Evolutionary conservation across 495 filamentous ascomycete genomes (phyloP).

Genomic region (Lasiosphaeria hispida): DNA sequence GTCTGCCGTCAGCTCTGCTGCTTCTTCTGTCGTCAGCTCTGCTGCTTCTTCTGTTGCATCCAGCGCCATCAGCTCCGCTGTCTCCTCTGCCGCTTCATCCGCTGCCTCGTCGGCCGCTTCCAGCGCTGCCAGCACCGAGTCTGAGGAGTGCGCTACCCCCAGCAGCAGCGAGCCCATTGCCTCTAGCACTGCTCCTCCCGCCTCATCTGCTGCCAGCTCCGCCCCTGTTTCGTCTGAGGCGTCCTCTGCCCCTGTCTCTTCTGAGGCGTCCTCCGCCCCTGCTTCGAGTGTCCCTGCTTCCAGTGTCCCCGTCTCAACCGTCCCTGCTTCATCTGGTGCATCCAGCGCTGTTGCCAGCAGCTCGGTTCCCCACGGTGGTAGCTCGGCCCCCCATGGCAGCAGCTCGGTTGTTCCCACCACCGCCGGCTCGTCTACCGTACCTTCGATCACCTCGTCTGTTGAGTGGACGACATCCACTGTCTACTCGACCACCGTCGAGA

Average conservation of each 20-base stretch:
- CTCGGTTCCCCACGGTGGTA: too few species aligned
- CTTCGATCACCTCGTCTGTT: not conserved
- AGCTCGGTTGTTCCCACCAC: not conserved
- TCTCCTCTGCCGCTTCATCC: not conserved
- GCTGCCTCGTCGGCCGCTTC: not conserved
- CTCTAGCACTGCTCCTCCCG: not conserved
- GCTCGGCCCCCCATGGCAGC: too few species aligned
- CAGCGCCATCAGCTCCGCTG: not conserved
- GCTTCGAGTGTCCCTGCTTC: not conserved
- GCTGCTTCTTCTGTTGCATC: not conserved
- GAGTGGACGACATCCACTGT: slow-evolving; percentile 37
- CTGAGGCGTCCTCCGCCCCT: too few species aligned
- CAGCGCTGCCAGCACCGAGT: not conserved
- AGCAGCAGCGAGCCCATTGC: not conserved
- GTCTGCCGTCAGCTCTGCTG: not conserved
- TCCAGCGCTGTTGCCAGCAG: too few species aligned
- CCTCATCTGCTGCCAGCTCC: not conserved
- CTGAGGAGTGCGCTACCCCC: not conserved
- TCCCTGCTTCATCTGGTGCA: not conserved
- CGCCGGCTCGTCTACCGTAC: not conserved
- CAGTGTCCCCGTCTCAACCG: not conserved
- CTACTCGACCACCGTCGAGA: slow-evolving; percentile 52
- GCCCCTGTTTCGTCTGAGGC: not conserved
- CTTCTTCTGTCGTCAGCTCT: not conserved
- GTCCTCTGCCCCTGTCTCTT: slow-evolving; percentile 3